phyloP scores from a whole-genome alignment of 495 filamentous ascomycete genomes.

The Chlorociboria aeruginascens region DNA sequence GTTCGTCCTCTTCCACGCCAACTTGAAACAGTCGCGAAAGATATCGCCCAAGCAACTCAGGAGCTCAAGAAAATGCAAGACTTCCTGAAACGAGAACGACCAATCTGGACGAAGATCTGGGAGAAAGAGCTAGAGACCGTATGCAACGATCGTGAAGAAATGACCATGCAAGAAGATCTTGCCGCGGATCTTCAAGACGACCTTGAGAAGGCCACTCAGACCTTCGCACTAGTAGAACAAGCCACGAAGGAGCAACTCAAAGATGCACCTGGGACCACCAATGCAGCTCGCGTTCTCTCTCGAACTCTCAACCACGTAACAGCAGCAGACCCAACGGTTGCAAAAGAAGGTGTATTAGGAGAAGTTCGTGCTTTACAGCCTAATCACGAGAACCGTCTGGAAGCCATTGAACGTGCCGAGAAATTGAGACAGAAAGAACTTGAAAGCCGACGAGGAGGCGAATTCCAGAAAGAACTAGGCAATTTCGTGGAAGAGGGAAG shows the following conservation, averaged over 20 bases:
- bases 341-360: constrained; percentile 81
- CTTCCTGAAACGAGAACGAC: constrained; percentile 82
- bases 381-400: constrained; percentile 83
- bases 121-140: constrained; percentile 90
- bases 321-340: constrained; percentile 59
- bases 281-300: constrained; percentile 31
- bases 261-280: constrained; percentile 34
- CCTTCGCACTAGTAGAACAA: constrained; percentile 89
- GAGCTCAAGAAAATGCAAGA: constrained; percentile 95
- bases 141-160: constrained; percentile 84
- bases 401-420: constrained; percentile 93
- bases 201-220: constrained; percentile 83
- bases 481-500: constrained; percentile 83
- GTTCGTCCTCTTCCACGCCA: constrained; percentile 88
- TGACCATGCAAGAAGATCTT: constrained; percentile 89
- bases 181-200: constrained; percentile 87
- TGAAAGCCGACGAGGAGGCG: constrained; percentile 60
- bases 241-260: constrained; percentile 92
- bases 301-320: constrained; percentile 47
- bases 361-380: constrained; percentile 92
- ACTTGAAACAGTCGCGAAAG: constrained; percentile 76
- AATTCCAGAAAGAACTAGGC: constrained; percentile 81
- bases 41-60: constrained; percentile 65
- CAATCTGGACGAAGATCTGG: constrained; percentile 97
- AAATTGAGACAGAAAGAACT: constrained; percentile 79